Conservation (phyloP, 768 basidiomycete species). For the Rhizopogon vinicolor region DNA sequence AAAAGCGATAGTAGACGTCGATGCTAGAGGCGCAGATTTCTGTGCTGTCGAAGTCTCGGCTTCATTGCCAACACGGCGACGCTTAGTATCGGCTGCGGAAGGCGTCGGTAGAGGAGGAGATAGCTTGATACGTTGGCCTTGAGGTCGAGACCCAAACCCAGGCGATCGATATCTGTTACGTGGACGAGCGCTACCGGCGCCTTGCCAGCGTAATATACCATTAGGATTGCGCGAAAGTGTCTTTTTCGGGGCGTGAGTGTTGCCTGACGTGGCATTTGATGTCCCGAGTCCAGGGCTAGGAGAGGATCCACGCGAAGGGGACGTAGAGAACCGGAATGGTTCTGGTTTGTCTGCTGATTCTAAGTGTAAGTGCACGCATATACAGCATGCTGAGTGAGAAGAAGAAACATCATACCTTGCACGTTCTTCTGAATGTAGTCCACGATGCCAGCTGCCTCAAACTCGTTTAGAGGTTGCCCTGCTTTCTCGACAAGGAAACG, state of each 20-base stretch:
- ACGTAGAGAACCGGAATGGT: constrained; percentile 61
- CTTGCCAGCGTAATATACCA: constrained; percentile 68
- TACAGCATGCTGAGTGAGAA: background rate
- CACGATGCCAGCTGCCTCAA: constrained; percentile 52
- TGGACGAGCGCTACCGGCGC: constrained; percentile 67
- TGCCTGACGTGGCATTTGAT: background rate
- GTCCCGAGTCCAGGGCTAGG: constrained; percentile 14
- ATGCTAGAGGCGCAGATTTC: constrained; percentile 21
- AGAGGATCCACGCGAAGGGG: constrained; percentile 26
- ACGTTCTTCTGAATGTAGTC: constrained; percentile 50
- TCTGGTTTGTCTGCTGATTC: constrained; percentile 34
- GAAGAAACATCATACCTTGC: constrained; percentile 31
- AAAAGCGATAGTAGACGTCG: constrained; percentile 15
- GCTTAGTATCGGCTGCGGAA: constrained; percentile 47
- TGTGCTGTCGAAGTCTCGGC: constrained; percentile 31
- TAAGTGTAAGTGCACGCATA: constrained; percentile 11
- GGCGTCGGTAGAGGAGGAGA: constrained; percentile 32
- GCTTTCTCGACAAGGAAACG: constrained; percentile 44
- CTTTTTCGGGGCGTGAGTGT: constrained; percentile 38
- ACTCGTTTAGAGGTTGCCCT: constrained; percentile 43
- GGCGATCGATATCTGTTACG: constrained; percentile 73
- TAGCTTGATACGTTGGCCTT: constrained; percentile 41
- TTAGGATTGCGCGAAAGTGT: constrained; percentile 70
- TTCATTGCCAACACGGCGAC: constrained; percentile 54
- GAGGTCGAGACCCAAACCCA: constrained; percentile 56